Base-by-base conservation (phyloP, 495 filamentous ascomycete genomes). In the Rhypophila decipiens region DNA sequence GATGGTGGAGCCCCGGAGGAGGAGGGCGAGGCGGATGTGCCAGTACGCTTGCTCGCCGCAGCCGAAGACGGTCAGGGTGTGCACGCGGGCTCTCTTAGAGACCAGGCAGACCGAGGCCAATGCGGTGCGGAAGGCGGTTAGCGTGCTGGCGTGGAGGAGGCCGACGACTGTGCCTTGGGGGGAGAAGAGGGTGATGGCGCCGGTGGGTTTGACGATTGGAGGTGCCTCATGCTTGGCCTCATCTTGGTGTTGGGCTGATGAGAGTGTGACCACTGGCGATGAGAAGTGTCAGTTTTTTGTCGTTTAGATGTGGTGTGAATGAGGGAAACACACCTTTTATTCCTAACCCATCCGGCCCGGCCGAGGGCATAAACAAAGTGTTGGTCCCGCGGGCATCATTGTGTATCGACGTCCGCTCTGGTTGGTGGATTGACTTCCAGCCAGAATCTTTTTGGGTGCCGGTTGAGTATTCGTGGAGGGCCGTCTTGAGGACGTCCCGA, bases 51-150 rank as follows among this genome's bases (percentile, higher is more conserved):
- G 90, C 51, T 83, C 79, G 19, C 91, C 91, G 11, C 85, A 80
- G n/a, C 91, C 93, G 60, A 98, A 96, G 42, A 95, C 84, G 22
- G 83, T 77, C 2, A 95, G 51, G 10, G 82, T 88, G 53, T 83
- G 79, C 23, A 91, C 80, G 39, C 74, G 68, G 35, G 73, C 66
- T 42, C 93, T 86, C 53, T 79, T 82, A 42, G 73, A 76, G 39
- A 96, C 77, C 0, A 95, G 73, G 59, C 87, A 79, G 18, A 84
- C 77, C 2, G 87, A 82, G 0, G 85, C 83, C 24, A 97, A 76
- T 1, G 93, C 91, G 2, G 93, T 97, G 49, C 93, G 87, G 69
- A 96, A 98, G 8, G 88, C 88, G 2, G 93, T 97, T 12, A 97
- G 61, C 47, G 90, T 87, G 59, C 83, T 78, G 17, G 91, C 93